Percentiles rank a stretch among this genome's conserved stretches.
Conservation (phyloP, 352 stramenopile species). For the Pythium aristosporum region DNA sequence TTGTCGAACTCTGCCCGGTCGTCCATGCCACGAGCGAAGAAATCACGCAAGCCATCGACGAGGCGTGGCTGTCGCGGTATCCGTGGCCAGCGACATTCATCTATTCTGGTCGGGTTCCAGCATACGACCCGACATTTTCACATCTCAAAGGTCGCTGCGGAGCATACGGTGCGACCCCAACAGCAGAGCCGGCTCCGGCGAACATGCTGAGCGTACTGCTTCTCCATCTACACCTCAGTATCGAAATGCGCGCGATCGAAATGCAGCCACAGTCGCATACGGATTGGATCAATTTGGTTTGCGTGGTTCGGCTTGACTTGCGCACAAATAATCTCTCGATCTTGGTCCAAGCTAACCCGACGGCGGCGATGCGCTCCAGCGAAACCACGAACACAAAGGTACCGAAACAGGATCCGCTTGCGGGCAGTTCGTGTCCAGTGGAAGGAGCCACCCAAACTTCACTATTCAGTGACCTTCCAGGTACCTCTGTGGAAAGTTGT, state of each 20-base stretch:
- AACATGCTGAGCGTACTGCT: conserved; percentile 1
- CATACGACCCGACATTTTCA: not conserved
- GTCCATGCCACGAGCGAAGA: conserved; percentile 1
- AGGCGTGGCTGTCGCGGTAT: conserved; percentile 6
- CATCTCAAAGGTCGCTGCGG: not conserved
- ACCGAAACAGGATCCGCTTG: not conserved
- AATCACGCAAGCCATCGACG: conserved; percentile 5
- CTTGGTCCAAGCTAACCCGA: not conserved
- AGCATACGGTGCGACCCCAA: not conserved
- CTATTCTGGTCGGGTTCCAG: conserved; percentile 1
- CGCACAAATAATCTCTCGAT: not conserved
- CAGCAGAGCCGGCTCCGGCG: not conserved
- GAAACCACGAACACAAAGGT: not conserved
- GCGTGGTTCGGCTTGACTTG: not conserved
- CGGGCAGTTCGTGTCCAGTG: not conserved
- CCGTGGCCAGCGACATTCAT: conserved; percentile 2
- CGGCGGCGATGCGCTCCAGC: too few relatives aligned
- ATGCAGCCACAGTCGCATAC: conserved; percentile 4
- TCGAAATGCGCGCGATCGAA: conserved; percentile 9
- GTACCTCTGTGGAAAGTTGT: not conserved
- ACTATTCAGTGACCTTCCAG: not conserved
- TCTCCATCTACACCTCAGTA: not conserved
- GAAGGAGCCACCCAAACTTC: not conserved
- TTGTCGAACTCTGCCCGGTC: not conserved
- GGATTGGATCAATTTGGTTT: not conserved